Base-by-base conservation (phyloP, 805 yeast genomes). In the Debaryomyces hansenii region DNA sequence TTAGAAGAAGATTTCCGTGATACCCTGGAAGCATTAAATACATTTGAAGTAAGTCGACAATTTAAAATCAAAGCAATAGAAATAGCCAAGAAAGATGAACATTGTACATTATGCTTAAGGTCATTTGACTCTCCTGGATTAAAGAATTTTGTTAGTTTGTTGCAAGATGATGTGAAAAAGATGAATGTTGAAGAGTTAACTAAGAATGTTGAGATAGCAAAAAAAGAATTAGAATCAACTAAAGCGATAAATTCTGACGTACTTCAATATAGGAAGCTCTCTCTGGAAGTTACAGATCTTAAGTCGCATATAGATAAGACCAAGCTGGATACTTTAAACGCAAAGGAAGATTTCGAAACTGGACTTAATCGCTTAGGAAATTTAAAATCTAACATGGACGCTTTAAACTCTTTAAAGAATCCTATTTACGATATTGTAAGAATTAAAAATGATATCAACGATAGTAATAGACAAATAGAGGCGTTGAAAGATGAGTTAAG, bases 101-200 rank as follows among this genome's bases (percentile, higher is more conserved):
- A 79, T 40, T 92, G 97, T 63, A 67, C 84, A 37, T 67, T 91
- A 37, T 92, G 98, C 63, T 78, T 79, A 15, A 73, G 96, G 42
- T 71, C 76, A 10, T 87, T 90, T 64, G 78, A 77, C 12, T 70
- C 68, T 8, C 63, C 58, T 1, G 70, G 64, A n/a, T 53, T 67
- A 18, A 47, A 56, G 1, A 48, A 45, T 4, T 72, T 72, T 41
- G 44, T 69, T 4, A 47, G 42, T 7, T 62, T 61, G n/a, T 51
- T 72, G 14, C 52, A 63, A 41, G 52, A 55, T 3, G 68, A 63
- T 42, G 58, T 70, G 15, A 57, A 61, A 27, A 56, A 63, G 3
- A 58, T 62, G 48, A 62, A 60, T 11, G 57, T 62, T 16, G 58
- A 59, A 12, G 60, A 63, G 45, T 59, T 70, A 6, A 52, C 56